Percentiles rank a stretch among this genome's conserved stretches.
Evolutionary conservation across 1,284 basidiomycete species (phyloP).

Genomic region (Lignosus rhinocerotis): DNA sequence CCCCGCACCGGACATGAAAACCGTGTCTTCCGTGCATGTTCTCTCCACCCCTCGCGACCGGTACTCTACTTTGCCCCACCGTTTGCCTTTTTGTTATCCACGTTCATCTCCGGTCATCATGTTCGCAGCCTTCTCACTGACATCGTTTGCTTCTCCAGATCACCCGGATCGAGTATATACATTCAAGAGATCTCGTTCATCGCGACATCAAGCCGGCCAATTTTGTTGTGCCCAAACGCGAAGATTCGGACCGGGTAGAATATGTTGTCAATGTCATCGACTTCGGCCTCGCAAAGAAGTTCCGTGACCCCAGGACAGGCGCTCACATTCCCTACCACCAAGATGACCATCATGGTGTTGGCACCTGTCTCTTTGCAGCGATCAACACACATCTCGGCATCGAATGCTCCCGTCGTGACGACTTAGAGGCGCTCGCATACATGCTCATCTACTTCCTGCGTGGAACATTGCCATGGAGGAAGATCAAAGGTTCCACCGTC

Average conservation of each 20-base stretch:
- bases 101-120: slow-evolving; percentile 14
- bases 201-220: slow-evolving; percentile 97
- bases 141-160: slow-evolving; percentile 46
- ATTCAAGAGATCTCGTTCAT: slow-evolving; percentile 77
- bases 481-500: slow-evolving; percentile 75
- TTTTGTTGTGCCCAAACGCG: slow-evolving; percentile 76
- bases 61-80: background rate
- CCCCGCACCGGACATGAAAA: background rate
- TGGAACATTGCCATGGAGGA: slow-evolving; percentile 89
- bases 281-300: slow-evolving; percentile 97
- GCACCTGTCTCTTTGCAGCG: slow-evolving; percentile 92
- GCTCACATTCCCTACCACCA: slow-evolving; percentile 91
- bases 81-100: background rate
- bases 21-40: background rate
- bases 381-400: slow-evolving; percentile 95
- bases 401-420: slow-evolving; percentile 87
- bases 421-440: slow-evolving; percentile 90
- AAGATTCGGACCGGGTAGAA: slow-evolving; percentile 43
- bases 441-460: slow-evolving; percentile 93
- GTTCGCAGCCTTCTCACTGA: slow-evolving; percentile 11
- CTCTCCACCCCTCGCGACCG: slow-evolving; percentile 1
- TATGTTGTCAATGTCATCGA: slow-evolving; percentile 87
- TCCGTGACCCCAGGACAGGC: slow-evolving; percentile 84
- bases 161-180: slow-evolving; percentile 75
- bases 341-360: slow-evolving; percentile 87